A percentile compares a stretch with the other conserved stretches of the same genome.
phyloP scores from a whole-genome alignment of 2,329 filamentous ascomycete species.

The Microsporum audouinii region DNA sequence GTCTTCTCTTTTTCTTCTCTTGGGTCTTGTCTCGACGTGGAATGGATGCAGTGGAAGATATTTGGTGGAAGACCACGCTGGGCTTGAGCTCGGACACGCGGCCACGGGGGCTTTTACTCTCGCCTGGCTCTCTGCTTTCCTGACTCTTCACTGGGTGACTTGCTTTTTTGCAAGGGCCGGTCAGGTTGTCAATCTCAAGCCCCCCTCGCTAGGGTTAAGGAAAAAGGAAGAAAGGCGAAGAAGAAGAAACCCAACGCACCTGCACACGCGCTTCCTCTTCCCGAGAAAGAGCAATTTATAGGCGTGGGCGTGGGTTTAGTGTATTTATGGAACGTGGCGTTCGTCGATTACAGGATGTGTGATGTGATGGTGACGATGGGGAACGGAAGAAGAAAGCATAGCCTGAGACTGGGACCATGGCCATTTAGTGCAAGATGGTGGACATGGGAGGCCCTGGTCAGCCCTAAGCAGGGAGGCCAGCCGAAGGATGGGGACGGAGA shows the following conservation, averaged over 20 bases:
- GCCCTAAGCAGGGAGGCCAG: neutral
- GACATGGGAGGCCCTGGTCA: slow-evolving; percentile 4
- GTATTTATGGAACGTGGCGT: slow-evolving; percentile 3
- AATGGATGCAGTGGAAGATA: neutral
- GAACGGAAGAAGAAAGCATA: neutral
- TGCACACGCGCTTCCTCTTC: neutral
- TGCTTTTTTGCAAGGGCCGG: neutral
- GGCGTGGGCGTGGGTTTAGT: neutral
- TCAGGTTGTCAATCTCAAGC: neutral
- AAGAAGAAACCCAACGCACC: neutral
- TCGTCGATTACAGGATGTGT: neutral
- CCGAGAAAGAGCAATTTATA: too few species aligned
- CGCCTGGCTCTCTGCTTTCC: neutral
- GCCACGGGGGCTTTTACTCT: neutral
- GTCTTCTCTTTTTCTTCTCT: neutral
- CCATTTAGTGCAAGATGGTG: neutral
- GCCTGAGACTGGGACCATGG: neutral
- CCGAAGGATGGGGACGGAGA: neutral
- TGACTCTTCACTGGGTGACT: neutral
- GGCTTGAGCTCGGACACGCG: neutral
- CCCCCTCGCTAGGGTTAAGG: neutral
- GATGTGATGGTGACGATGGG: neutral
- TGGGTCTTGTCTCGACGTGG: neutral
- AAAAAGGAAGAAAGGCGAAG: neutral
- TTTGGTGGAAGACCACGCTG: neutral